Evolutionary conservation across 1,284 basidiomycete genomes (phyloP), one percentile per base, ranked within the genome.

Genomic region (Rhodotorula sp.): DNA sequence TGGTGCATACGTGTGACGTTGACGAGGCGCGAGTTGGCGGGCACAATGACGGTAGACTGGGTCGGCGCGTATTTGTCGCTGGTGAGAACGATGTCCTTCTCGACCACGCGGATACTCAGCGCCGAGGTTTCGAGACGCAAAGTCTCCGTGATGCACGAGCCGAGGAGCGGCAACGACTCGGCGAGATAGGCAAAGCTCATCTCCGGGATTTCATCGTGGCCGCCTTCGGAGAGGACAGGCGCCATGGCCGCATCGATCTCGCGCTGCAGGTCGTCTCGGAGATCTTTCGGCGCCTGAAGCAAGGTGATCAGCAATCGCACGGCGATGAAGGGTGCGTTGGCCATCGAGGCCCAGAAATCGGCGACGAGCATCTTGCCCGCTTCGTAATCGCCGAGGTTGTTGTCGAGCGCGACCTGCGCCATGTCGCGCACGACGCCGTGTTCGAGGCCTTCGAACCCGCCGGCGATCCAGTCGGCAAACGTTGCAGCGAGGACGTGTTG

Each of bases 91-190:
- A 62, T 53, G 6, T 57, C 64, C 55, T 68, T 45, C n/a, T 72
- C 71, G 55, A 80, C 80, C 29, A 66, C 63, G 17, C 81, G 78
- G 30, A 80, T 77, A n/a, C 78, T 79, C 67, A 79, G 78, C 18
- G 75, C 69, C 1, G 79, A 78, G 44, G 79, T 78, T 29, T 77
- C 69, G n/a, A 78, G 74, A 4, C 81, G 79, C 26, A 82, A 74
- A 0, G 80, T 78, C 68, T 82, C 82, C 67, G 79, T 77, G 63
- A 82, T 79, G 17, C 77, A 74, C 20, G 79, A 80, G 2, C 76
- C 75, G 42, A 82, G 62, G n/a, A 78, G 66, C 1, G 75, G 72
- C 15, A 76, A 66, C 18, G 73, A 72, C 46, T 54, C 70, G 54
- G 76, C 73, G 74, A 69, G 66, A 30, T 45, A 60, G 24, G 61